Evolutionary conservation across 148 eudicot genomes (phyloP), one percentile per base, ranked within the genome.

Genomic region (Hydrangea macrophylla): DNA sequence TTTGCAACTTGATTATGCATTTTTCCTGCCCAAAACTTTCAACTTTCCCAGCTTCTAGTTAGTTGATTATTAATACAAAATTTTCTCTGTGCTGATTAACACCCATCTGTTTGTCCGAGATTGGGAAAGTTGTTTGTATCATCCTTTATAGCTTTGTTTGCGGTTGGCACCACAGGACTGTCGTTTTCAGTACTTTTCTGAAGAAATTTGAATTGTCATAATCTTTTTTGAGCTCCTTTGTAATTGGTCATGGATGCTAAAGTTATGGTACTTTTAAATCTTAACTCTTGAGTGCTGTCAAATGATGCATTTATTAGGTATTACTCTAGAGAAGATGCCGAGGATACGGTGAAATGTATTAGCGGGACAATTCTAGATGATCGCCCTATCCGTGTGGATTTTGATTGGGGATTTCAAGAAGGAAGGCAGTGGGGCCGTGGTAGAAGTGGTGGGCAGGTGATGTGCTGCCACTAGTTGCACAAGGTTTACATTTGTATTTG

Each of bases 361-460:
- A 93, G 98, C 76, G 96, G 98, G 71, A 93, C 98, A 2, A 88
- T 93, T 79, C 98, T 93, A 31, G 98, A 93, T 73, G 98, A 93
- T 78, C 94, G 98, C 62, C 95, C 96, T 60, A 90, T 93, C 75
- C 96, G 98, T 76, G 98, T 82, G 40, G 96, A 93, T 82, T 93
- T 93, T 71, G 98, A 90, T 81, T 93, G 98, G 98, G 98, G 96
- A 57, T 93, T 93, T 75, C 95, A 90, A 80, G 98, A 93, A 65
- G 98, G 98, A 56, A 84, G 95, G 69, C 98, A 93, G 70, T 93
- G 98, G 98, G 98, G 98, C 20, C 96, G 96, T 76, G 98, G 98
- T 60, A 84, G 95, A 66, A 93, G 96, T 86, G 98, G 98, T 77
- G 98, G 98, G 60, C 98, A 92, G 89, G 93, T 89, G 74, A 68